Percentiles rank a stretch among this genome's conserved stretches.
These are phyloP conservation scores for Hapsidospora chrysogenum DNA, from an alignment of 495 filamentous ascomycete genomes.

Conservation along the genomic window DNA sequence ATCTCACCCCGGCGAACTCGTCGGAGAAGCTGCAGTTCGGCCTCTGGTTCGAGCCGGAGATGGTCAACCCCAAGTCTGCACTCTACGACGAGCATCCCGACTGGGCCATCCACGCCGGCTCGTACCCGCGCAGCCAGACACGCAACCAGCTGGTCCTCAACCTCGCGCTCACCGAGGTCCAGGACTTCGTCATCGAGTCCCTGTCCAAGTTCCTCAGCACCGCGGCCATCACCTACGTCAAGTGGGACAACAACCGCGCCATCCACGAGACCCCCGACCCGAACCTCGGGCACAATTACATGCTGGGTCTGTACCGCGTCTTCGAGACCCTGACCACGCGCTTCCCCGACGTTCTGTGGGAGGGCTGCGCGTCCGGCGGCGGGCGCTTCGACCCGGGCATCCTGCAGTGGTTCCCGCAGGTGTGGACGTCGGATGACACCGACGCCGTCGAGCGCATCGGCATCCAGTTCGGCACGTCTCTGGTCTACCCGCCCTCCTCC, in stretches of 20 bases:
- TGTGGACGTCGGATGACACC: conserved; percentile 40
- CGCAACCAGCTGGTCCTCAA: conserved; percentile 38
- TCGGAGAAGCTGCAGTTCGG: conserved; percentile 30
- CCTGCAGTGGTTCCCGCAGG: conserved; percentile 39
- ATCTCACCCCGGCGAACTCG: conserved; percentile 21
- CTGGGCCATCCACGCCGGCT: conserved; percentile 34
- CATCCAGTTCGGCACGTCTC: conserved; percentile 39
- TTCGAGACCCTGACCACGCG: conserved; percentile 32
- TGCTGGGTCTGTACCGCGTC: conserved; percentile 36
- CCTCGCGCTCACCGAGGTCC: conserved; percentile 32
- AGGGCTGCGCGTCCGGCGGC: conserved; percentile 39
- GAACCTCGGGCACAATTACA: conserved; percentile 30
- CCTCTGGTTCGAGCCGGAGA: conserved; percentile 41
- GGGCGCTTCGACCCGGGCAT: conserved; percentile 37
- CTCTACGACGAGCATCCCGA: conserved; percentile 36
- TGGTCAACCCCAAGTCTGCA: conserved; percentile 37
- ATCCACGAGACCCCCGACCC: conserved; percentile 34
- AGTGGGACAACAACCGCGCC: conserved; percentile 42
- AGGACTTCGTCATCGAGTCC: conserved; percentile 33
- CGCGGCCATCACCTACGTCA: conserved; percentile 34
- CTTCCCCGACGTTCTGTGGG: conserved; percentile 38
- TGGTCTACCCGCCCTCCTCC: conserved; percentile 34
- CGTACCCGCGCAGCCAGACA: conserved; percentile 29
- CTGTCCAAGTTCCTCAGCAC: conserved; percentile 28
- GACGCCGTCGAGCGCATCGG: conserved; percentile 32